Conservation (phyloP, 352 stramenopile genomes). For the Phytopythium boreale region DNA sequence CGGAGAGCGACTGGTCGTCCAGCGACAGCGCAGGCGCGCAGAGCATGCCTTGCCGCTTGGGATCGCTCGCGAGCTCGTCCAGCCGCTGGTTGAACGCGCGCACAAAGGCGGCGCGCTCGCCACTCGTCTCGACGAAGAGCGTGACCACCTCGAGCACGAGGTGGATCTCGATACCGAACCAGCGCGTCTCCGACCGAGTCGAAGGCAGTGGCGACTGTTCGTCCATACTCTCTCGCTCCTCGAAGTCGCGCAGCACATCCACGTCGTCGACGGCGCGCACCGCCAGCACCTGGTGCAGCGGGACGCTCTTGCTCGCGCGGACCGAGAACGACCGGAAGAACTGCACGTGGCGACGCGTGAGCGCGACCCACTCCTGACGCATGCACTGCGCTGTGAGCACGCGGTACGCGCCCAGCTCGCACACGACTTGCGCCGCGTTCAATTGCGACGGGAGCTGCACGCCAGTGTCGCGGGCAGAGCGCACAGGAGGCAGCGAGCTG, state of each 20-base stretch:
- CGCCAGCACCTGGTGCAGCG: slow-evolving; percentile 43
- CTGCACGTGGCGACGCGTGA: slow-evolving; percentile 51
- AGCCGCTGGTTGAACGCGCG: slow-evolving; percentile 29
- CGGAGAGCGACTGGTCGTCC: slow-evolving; percentile 28
- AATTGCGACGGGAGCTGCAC: slow-evolving; percentile 49
- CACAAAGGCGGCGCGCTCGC: slow-evolving; percentile 23
- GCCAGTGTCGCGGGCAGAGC: slow-evolving; percentile 50
- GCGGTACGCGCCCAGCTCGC: slow-evolving; percentile 57
- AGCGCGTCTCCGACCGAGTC: slow-evolving; percentile 18
- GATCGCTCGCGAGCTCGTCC: slow-evolving; percentile 6
- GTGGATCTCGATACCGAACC: slow-evolving; percentile 60
- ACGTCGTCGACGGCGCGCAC: slow-evolving; percentile 32
- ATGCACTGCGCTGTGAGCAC: slow-evolving; percentile 44
- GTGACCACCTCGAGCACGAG: slow-evolving; percentile 52
- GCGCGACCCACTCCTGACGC: slow-evolving; percentile 71
- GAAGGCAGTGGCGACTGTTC: background rate
- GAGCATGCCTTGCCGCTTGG: slow-evolving; percentile 6
- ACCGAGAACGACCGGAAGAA: slow-evolving; percentile 72
- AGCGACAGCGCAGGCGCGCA: slow-evolving; percentile 19
- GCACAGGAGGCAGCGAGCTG: slow-evolving; percentile 32
- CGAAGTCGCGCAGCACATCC: slow-evolving; percentile 17
- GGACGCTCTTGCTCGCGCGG: slow-evolving; percentile 32
- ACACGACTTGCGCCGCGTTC: slow-evolving; percentile 64
- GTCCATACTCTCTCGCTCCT: slow-evolving; percentile 9
- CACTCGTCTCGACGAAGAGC: slow-evolving; percentile 47